phyloP scores from a whole-genome alignment of 768 basidiomycete species.

The Mrakia gelida region DNA sequence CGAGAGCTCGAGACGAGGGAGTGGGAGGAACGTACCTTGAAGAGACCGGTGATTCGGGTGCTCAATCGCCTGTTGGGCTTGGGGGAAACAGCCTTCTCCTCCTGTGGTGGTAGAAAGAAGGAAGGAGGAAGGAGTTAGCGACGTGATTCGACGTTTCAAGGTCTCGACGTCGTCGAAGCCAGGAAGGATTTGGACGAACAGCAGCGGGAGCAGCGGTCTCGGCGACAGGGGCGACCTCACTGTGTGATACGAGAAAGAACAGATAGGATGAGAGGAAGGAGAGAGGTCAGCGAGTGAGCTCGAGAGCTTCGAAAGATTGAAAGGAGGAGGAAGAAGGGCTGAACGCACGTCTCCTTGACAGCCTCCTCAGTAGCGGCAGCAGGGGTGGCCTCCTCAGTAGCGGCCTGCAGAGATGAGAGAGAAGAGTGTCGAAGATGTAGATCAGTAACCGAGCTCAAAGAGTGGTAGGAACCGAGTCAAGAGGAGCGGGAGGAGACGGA shows the following conservation, averaged over 20 bases:
- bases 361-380: not conserved
- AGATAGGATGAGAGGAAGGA: not conserved
- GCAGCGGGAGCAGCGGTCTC: not conserved
- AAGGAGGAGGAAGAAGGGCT: not conserved
- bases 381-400: not conserved
- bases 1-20: not conserved
- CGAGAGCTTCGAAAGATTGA: not conserved
- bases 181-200: not conserved
- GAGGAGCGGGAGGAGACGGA: too few species aligned
- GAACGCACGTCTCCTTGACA: constrained; percentile 14
- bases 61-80: constrained; percentile 26
- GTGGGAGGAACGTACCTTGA: not conserved
- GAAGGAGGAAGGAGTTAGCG: not conserved
- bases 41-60: constrained; percentile 29
- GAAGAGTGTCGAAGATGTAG: too few species aligned
- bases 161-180: not conserved
- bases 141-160: not conserved
- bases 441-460: too few species aligned
- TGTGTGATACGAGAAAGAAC: not conserved
- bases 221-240: constrained; percentile 8
- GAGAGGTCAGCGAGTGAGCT: not conserved
- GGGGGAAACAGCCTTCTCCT: constrained; percentile 26
- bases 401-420: too few species aligned
- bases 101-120: constrained; percentile 1
- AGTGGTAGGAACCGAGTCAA: too few species aligned